These are phyloP conservation scores for Dendrobium officinale DNA, from an alignment of 106 monocot genomes.

Conservation along the genomic window DNA sequence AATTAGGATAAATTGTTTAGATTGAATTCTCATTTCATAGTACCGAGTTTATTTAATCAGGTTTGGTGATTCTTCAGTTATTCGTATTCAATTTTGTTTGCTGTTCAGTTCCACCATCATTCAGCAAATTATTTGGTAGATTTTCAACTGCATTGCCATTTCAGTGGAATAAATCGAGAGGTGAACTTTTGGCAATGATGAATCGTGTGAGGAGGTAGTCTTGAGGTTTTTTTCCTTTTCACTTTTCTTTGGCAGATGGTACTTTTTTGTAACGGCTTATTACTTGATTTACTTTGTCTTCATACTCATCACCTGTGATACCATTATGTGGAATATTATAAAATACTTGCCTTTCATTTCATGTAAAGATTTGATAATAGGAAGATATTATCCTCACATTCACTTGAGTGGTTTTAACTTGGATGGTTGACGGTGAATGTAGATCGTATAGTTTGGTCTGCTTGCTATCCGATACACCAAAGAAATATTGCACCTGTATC, in stretches of 20 bases:
- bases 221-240: neutral
- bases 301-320: neutral
- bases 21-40: neutral
- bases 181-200: slow-evolving; percentile 5
- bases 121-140: neutral
- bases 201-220: neutral
- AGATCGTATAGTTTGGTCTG: neutral
- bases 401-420: neutral
- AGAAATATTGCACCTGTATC: neutral
- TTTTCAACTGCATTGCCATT: slow-evolving; percentile 6
- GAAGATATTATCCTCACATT: neutral
- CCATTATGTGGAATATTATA: neutral
- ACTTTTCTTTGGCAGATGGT: neutral
- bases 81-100: neutral
- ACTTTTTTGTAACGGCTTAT: neutral
- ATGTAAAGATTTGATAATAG: neutral
- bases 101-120: neutral
- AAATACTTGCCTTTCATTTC: neutral
- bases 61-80: neutral
- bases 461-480: neutral
- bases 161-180: slow-evolving; percentile 4
- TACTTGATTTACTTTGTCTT: neutral
- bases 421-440: neutral
- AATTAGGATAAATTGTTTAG: neutral
- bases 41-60: neutral